Evolutionary conservation across 2,329 filamentous ascomycete species (phyloP).

Genomic region (Ophioceras dolichostomum): DNA sequence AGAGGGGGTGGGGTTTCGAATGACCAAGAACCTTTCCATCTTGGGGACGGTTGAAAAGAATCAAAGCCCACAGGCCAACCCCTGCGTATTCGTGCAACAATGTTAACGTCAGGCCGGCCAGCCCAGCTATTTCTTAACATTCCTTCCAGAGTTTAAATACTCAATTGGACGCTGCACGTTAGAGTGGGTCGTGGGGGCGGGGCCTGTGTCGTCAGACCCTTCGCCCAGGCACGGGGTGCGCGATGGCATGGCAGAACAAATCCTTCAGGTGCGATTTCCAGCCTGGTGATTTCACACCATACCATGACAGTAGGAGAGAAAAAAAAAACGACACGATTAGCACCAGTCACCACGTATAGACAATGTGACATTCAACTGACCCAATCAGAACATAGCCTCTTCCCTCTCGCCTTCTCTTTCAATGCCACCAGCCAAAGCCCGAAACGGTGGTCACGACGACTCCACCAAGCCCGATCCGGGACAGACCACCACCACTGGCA

Average conservation of each 20-base stretch:
- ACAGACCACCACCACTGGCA: slow-evolving; percentile 24
- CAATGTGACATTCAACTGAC: not conserved
- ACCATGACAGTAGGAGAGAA: not conserved
- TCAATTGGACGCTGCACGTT: too few species aligned
- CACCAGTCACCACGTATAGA: not conserved
- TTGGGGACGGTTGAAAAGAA: too few species aligned
- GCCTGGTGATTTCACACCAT: not conserved
- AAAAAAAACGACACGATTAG: not conserved
- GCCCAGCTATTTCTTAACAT: too few species aligned
- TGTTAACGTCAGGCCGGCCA: too few species aligned
- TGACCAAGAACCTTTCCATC: too few species aligned
- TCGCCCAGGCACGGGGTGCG: too few species aligned
- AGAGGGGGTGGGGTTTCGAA: too few species aligned
- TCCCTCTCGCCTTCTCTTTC: not conserved
- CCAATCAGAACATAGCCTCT: not conserved
- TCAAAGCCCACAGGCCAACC: too few species aligned
- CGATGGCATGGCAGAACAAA: not conserved
- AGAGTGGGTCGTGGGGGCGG: too few species aligned
- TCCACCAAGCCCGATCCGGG: not conserved
- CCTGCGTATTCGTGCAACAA: too few species aligned
- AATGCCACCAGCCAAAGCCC: slow-evolving; percentile 26
- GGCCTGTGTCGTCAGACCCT: too few species aligned
- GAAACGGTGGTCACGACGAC: slow-evolving; percentile 14
- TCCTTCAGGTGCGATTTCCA: not conserved
- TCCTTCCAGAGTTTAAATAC: too few species aligned